phyloP scores from a whole-genome alignment of 1,284 basidiomycete species.

The Anthracocystis panici-leucophaei region DNA sequence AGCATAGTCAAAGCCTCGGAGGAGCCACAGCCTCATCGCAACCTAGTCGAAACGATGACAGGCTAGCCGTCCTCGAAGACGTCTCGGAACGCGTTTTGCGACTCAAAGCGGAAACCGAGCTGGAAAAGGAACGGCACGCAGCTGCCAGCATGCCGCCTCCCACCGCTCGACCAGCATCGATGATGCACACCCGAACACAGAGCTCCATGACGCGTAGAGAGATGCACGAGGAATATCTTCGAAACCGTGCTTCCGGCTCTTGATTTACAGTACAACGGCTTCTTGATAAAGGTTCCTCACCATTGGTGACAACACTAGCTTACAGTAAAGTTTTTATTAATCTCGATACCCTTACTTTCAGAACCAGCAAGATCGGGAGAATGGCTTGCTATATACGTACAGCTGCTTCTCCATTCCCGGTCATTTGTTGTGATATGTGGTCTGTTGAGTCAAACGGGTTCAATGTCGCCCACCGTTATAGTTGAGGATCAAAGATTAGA shows the following conservation, averaged over 20 bases:
- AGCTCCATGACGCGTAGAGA: conserved; percentile 26
- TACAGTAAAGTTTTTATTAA: neutral
- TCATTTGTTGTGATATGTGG: neutral
- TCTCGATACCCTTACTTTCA: neutral
- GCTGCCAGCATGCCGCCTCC: conserved; percentile 40
- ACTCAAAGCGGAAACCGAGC: conserved; percentile 34
- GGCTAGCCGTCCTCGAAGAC: conserved; percentile 38
- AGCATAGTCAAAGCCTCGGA: neutral
- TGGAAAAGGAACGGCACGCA: conserved; percentile 15
- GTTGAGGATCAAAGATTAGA: neutral
- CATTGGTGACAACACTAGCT: neutral
- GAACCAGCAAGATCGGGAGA: neutral
- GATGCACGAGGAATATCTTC: conserved; percentile 41
- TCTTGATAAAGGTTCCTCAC: neutral
- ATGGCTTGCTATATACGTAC: neutral
- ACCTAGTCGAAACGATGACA: conserved; percentile 17
- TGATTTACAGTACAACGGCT: neutral
- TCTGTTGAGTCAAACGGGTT: neutral
- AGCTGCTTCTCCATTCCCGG: neutral
- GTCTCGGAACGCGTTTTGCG: conserved; percentile 27
- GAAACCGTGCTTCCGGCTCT: conserved; percentile 12
- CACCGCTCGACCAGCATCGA: conserved; percentile 1
- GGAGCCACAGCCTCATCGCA: neutral
- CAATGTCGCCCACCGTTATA: no score
- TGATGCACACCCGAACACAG: conserved; percentile 10